Evolutionary conservation across 2,329 filamentous ascomycete species (phyloP), one percentile per base, ranked within the genome.

Genomic region (Hypoxylon sp.): DNA sequence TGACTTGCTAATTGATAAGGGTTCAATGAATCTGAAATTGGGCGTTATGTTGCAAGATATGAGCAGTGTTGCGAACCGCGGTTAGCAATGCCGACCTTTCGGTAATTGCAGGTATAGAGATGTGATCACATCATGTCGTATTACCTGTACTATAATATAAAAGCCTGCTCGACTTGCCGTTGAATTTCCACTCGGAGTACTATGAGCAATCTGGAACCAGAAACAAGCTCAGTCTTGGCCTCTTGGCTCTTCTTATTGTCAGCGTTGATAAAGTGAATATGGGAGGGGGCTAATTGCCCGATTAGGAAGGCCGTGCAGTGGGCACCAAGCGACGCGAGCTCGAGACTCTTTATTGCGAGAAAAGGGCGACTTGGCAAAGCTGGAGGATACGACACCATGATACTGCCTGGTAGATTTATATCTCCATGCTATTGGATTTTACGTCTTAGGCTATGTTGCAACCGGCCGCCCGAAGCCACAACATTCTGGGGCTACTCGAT

Each of bases 301-400:
- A 75, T 71, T 59, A 69, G 75, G 75, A 74, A 76, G 73, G 75
- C 73, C 70, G 74, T 63, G 61, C 55, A 60, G 65, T 42, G 51
- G 33, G 61, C 68, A 73, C 68, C 73, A 75, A 73, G 74, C 58
- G 74, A 75, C 68, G 61, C 44, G 58, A 60, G 63, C 64, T 69
- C 64, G 66, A 68, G 51, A 66, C 59, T 57, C 17, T 35, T 68
- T 61, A 59, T 62, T 61, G 60, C 53, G 55, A 59, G 37, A 72
- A 49, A 65, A 62, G 40, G 56, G 61, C 59, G 53, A 59, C 67
- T 73, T 72, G 71, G 71, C 71, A 57, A 49, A 59, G 54, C 63
- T 55, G 37, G 37, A 14, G 57, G 57, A 72, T 75, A 69, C 72
- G 54, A 76, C 73, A 68, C 70, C 59, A 66, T 73, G 68, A 74